Base-by-base conservation (phyloP, 2,329 filamentous ascomycete species). In the Sarocladium kiliense region DNA sequence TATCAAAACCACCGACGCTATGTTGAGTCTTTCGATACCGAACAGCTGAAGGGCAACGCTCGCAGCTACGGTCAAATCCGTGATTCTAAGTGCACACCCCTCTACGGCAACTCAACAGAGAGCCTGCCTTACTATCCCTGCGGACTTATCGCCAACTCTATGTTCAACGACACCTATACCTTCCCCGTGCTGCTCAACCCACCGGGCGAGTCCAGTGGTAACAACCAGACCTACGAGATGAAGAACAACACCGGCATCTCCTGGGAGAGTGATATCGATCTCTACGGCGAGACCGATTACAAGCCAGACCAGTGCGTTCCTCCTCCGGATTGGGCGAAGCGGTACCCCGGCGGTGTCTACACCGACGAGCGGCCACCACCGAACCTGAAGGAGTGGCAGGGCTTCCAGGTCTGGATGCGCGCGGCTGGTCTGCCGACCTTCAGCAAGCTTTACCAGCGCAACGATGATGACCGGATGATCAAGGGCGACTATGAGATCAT, bases 1-100 rank as follows among this genome's bases (percentile, higher is more conserved):
- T 97, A 97, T 76, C 94, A 99, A 73, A 99, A 99, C 69, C 94
- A 99, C 69, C 88, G 94, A 61, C 87, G 93, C 71, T 99, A 99
- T 63, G 94, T 97, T 58, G 89, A 91, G 67, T 96, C 90, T 1
- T 88, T 96, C 65, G 88, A 92, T 66, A 80, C 86, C 56, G 79
- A 89, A 54, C 94, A 99, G 71, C 78, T 99, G 54, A 74, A 87
- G 61, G 94, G 92, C 45, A 76, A 84, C 5, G 79, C 78, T 11
- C 80, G 88, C 18, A 75, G 77, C 30, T 80, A 79, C 56, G 63
- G 62, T 34, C 79, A 81, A 2, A 88, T 97, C 62, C 72, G 79
- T 30, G 73, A 73, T 30, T 87, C 90, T 37, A 81, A 86, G 57
- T 97, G 92, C 71, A 83, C 87, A 34, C 92, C 93, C 1, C 78